Percentiles rank a stretch among this genome's conserved stretches.
These are phyloP conservation scores for Rhizopogon vulgaris DNA, from an alignment of 768 basidiomycete species.

Conservation along the genomic window DNA sequence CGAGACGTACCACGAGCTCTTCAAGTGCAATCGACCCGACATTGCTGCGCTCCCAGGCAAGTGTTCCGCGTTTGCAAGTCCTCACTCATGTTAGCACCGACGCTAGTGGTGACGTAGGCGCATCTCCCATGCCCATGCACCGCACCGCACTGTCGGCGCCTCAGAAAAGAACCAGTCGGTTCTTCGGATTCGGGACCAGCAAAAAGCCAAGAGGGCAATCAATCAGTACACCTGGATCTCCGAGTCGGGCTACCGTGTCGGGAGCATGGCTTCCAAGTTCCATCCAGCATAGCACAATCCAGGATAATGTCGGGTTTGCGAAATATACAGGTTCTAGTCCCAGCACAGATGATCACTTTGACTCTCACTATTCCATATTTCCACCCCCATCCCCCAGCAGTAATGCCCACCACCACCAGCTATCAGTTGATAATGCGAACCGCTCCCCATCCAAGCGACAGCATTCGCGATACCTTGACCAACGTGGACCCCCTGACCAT, in stretches of 20 bases:
- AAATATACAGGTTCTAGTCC: not conserved
- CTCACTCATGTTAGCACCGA: conserved; percentile 42
- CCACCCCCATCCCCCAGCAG: conserved; percentile 10
- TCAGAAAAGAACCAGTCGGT: conserved; percentile 41
- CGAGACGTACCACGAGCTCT: conserved; percentile 31
- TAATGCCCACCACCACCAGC: conserved; percentile 9
- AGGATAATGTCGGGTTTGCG: not conserved
- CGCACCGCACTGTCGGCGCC: conserved; percentile 13
- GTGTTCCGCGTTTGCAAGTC: conserved; percentile 22
- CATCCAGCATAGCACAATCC: not conserved
- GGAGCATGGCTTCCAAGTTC: conserved; percentile 15
- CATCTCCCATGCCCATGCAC: conserved; percentile 40
- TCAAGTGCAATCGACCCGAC: conserved; percentile 33
- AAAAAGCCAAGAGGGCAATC: conserved; percentile 6
- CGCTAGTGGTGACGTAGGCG: conserved; percentile 56
- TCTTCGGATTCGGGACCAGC: conserved; percentile 25
- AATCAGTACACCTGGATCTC: not conserved
- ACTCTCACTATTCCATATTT: conserved; percentile 44
- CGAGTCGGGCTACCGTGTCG: conserved; percentile 4
- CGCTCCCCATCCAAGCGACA: conserved; percentile 11
- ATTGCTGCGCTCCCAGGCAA: conserved; percentile 19
- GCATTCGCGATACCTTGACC: conserved; percentile 13
- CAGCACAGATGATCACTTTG: conserved; percentile 38
- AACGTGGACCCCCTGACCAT: conserved; percentile 11
- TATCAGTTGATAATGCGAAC: conserved; percentile 8